Evolutionary conservation across 352 stramenopile genomes (phyloP).

Genomic region (Globisporangium parvum): DNA sequence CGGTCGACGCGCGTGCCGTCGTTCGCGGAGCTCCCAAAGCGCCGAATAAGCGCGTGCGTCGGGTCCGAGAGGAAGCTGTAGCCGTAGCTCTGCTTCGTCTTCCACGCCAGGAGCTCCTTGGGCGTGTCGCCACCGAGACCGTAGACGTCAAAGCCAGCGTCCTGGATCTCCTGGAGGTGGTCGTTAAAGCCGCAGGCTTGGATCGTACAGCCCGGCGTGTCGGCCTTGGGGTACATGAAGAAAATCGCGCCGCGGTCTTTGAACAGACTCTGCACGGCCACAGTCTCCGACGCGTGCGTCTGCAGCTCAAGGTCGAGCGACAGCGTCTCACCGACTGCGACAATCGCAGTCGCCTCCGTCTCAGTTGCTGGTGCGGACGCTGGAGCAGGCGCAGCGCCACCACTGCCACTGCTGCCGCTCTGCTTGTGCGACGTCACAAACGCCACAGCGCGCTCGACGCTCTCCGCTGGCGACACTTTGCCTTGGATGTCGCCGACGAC

Average conservation of each 20-base stretch:
- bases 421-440: slow-evolving; percentile 58
- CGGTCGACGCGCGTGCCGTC: slow-evolving; percentile 59
- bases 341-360: slow-evolving; percentile 6
- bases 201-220: slow-evolving; percentile 79
- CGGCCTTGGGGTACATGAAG: slow-evolving; percentile 87
- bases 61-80: slow-evolving; percentile 82
- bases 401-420: not conserved
- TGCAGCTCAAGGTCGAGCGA: slow-evolving; percentile 60
- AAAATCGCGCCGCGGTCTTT: slow-evolving; percentile 75
- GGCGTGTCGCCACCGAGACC: slow-evolving; percentile 70
- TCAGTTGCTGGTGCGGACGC: slow-evolving; percentile 6
- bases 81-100: slow-evolving; percentile 69
- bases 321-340: slow-evolving; percentile 41
- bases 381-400: not conserved
- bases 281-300: slow-evolving; percentile 48
- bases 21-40: slow-evolving; percentile 73
- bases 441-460: slow-evolving; percentile 61
- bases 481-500: slow-evolving; percentile 73
- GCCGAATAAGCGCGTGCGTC: slow-evolving; percentile 64
- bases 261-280: slow-evolving; percentile 68
- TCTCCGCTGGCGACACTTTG: slow-evolving; percentile 72
- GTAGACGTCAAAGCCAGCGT: slow-evolving; percentile 76
- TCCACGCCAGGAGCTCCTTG: slow-evolving; percentile 65
- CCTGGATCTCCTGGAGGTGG: slow-evolving; percentile 68
- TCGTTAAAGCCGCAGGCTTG: slow-evolving; percentile 85